Base-by-base conservation (phyloP, 306 rosid species). In the Hylodesmum podocarpum region DNA sequence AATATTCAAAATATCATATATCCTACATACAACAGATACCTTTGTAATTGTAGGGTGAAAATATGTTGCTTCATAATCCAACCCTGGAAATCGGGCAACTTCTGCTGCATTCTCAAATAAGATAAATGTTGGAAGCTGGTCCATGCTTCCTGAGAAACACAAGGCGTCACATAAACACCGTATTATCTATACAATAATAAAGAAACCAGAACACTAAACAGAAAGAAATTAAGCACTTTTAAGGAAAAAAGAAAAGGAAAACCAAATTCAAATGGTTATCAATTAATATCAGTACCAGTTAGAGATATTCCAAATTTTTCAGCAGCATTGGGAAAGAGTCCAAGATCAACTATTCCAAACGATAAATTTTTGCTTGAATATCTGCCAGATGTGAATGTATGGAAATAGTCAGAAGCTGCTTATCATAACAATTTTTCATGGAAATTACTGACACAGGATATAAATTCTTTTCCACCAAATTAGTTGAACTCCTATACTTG, bases 261-360 rank as follows among this genome's bases (percentile, higher is more conserved):
- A 16, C 40, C 69, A 53, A 76, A 53, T 40, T 55, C 24, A 55
- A 8, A 65, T 4, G 44, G 37, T 44, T 33, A 65, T 22, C 73
- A 39, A 62, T 50, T 13, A 55, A 63, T 43, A 66, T 33, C 28
- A 76, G 46, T 90, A 92, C 96, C 96, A 55, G 91, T 86, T 29
- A 94, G 86, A 57, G 91, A 90, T 74, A 94, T 88, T 81, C 97
- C 97, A 78, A 92, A 89, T 24, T 84, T 85, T 66, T 78, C 92
- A 6, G 97, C 97, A 65, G 93, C 96, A 72, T 90, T 95, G 72
- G 98, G 98, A 86, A 95, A 95, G 81, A 95, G 88, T 31, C 98
- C 97, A 63, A 95, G 92, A 77, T 92, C 93, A 87, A 95, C 89
- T 73, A 88, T 86, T 81, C 93, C 98, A 83, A 92, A 92, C 49